Evolutionary conservation across 2,329 filamentous ascomycete species (phyloP), one percentile per base, ranked within the genome.

Genomic region (Didymosphaeria variabile): DNA sequence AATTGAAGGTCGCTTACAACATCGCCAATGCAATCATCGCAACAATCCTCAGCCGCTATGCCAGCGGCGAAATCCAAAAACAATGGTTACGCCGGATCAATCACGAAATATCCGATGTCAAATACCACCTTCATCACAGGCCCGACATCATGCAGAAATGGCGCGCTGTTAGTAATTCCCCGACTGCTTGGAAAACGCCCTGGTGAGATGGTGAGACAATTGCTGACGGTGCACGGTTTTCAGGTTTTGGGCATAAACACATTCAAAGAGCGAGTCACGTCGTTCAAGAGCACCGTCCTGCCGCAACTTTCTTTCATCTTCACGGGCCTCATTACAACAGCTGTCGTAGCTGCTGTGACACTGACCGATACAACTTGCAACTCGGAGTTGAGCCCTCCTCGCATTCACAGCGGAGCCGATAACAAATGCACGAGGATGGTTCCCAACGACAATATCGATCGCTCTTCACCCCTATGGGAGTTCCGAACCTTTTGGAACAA

Each of bases 331-430:
- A 60, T 60, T 36, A 60, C 58, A 9, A 45, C 58, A 19, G 58
- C 58, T 23, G 54, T 60, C 29, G 53, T 60, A 31, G 52, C 58
- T 21, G 58, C 45, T 9, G 38, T 60, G 17, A 60, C 58, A 2
- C 42, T 60, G 15, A 60, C 58, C 19, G 58, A 60, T 8, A 60
- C 58, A 1, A 60, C 44, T 26, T 60, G 58, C 45, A 10, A 17
- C 13, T 23, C 52, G 31, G 52, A 45, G 8, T 29, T 60, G 13
- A 36, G 26, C 19, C 46, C 58, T 21, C 58, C 58, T 21, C 58
- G 58, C 3, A 60, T 60, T n/a, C 58, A 60, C 36, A 60, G 58
- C 26, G 58, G 58, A 23, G 26, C 58, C 29, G 58, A 60, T 38
- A 60, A 50, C 45, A 47, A 45, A 23, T 60, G 58, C 32, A 58